These are phyloP conservation scores for Verticillium albo-atrum DNA, from an alignment of 2,329 filamentous ascomycete species.

Conservation along the genomic window DNA sequence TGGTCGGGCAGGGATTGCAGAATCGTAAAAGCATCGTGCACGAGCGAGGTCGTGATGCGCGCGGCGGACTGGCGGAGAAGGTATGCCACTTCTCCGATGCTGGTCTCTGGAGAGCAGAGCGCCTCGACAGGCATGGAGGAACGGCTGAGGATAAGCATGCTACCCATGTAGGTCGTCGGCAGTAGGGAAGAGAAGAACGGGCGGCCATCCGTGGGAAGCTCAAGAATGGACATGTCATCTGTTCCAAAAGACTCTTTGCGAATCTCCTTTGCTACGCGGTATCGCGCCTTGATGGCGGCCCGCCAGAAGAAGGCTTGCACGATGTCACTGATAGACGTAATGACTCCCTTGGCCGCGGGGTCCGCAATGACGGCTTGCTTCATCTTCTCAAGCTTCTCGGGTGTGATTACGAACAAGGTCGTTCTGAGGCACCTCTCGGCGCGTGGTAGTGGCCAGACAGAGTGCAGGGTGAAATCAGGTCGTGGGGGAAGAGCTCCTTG, in stretches of 20 bases:
- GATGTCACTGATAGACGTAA: conserved; percentile 29
- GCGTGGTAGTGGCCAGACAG: conserved; percentile 22
- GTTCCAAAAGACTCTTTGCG: conserved; percentile 11
- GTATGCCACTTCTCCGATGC: conserved; percentile 17
- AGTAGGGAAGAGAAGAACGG: conserved; percentile 22
- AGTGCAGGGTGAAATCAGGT: conserved; percentile 19
- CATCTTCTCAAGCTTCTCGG: conserved; percentile 18
- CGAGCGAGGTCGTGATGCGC: conserved; percentile 17
- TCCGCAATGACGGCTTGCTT: conserved; percentile 22
- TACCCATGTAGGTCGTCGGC: conserved; percentile 23
- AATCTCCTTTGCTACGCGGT: conserved; percentile 22
- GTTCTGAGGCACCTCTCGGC: conserved; percentile 21
- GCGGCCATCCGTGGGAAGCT: conserved; percentile 25
- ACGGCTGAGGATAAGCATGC: conserved; percentile 20
- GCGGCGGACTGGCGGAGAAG: conserved; percentile 18
- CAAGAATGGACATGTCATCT: conserved; percentile 24
- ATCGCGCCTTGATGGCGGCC: conserved; percentile 25
- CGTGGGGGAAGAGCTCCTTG: conserved; percentile 12
- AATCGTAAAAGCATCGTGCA: conserved; percentile 23
- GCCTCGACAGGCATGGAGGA: conserved; percentile 16
- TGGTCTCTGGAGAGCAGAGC: conserved; percentile 21
- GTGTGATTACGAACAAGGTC: conserved; percentile 24
- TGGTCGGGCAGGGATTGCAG: conserved; percentile 20
- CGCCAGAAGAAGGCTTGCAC: conserved; percentile 36
- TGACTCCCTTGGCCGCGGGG: conserved; percentile 15